Evolutionary conservation across 345 rosid species (phyloP), one percentile per base, ranked within the genome.

Genomic region (Melastoma malabathricum): DNA sequence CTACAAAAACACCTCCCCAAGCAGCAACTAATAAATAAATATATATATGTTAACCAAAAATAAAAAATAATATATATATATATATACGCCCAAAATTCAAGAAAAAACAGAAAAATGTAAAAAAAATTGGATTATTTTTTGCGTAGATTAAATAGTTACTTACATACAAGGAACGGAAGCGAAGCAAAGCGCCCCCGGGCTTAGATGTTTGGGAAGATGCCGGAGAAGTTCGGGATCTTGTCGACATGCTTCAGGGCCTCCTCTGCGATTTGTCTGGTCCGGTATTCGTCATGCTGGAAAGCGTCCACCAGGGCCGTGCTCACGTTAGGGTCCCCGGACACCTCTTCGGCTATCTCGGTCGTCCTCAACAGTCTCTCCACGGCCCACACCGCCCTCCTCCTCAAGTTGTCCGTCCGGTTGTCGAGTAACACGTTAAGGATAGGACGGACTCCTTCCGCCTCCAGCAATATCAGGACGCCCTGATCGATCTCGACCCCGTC

Each of bases 141-240:
- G 41, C 12, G 2, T 34, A 34, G 12, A 34, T 7, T 34, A 34
- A 34, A 34, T 2, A 22, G 25, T 22, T 4, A 22, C 25, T 34
- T 39, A 45, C 17, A 58, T 10, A 45, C 54, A 34, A 12, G 41
- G 41, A 29, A 29, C 8, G 5, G 38, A 34, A 34, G 41, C 9
- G 41, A 34, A 34, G 41, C 12, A 12, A 12, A 22, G 25, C 2
- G 2, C 25, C 25, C 41, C 41, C 9, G 1, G 56, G 64, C 81
- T 49, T 72, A 73, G 68, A 68, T 77, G 63, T 72, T 80, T 14
- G 89, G 50, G 64, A 84, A 84, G 64, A 92, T 73, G 43, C 96
- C 98, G 13, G 98, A 87, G 64, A 92, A 92, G 65, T 87, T 84
- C 14, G 98, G 96, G 52, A 92, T 82, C 73, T 77, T 82, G 62